phyloP scores from a whole-genome alignment of 108 stramenopile genomes.

The Cyclotella kingstonii region DNA sequence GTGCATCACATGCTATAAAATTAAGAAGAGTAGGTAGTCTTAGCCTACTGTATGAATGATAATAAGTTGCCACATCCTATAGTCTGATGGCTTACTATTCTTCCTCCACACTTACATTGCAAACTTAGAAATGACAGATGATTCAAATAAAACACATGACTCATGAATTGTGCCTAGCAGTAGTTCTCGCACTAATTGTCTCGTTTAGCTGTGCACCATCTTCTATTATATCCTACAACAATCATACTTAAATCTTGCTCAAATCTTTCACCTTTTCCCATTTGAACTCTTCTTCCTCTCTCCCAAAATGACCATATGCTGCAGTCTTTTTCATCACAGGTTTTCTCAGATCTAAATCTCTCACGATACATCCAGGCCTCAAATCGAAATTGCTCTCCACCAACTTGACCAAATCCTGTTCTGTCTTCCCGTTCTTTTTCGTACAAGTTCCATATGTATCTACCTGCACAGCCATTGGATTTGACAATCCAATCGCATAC shows the following conservation, averaged over 20 bases:
- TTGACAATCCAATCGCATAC: slow-evolving; percentile 93
- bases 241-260: slow-evolving; percentile 70
- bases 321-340: slow-evolving; percentile 97
- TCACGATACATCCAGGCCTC: slow-evolving; percentile 93
- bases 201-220: too few relatives aligned
- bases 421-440: slow-evolving; percentile 86
- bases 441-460: slow-evolving; percentile 90
- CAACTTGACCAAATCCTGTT: slow-evolving; percentile 86
- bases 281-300: slow-evolving; percentile 94
- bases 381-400: slow-evolving; percentile 96
- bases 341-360: slow-evolving; percentile 89
- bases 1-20: too few relatives aligned
- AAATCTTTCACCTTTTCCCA: slow-evolving; percentile 92
- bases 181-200: too few relatives aligned
- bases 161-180: too few relatives aligned
- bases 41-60: too few relatives aligned
- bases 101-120: too few relatives aligned
- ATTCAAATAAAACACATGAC: too few relatives aligned
- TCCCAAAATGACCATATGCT: slow-evolving; percentile 97
- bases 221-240: too few relatives aligned
- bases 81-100: too few relatives aligned
- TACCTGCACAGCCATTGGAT: slow-evolving; percentile 90
- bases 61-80: too few relatives aligned
- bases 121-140: too few relatives aligned
- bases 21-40: too few relatives aligned